These are phyloP conservation scores for Botrytis medusae DNA, from an alignment of 2,329 filamentous ascomycete species.

Conservation along the genomic window DNA sequence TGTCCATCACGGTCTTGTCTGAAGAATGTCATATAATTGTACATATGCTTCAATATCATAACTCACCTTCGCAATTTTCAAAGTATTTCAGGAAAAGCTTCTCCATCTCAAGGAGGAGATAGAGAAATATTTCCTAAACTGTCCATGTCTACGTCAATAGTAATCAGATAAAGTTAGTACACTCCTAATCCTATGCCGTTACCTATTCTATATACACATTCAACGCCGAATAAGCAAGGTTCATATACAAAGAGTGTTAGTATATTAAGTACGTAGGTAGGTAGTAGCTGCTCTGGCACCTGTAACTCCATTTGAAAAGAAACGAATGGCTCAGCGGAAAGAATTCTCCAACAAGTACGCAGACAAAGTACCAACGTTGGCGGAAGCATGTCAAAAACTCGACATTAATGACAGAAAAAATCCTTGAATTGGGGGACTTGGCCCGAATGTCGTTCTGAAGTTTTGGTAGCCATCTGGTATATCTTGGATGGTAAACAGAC, in stretches of 20 bases:
- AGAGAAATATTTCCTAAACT: no score
- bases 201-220: no score
- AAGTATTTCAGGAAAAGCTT: no score
- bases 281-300: background rate
- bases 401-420: background rate
- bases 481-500: background rate
- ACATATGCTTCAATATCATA: background rate
- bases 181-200: no score
- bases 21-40: background rate
- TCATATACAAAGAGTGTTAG: no score
- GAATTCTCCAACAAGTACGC: fast-evolving
- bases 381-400: background rate
- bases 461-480: background rate
- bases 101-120: no score
- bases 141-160: no score
- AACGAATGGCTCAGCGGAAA: background rate
- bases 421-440: fast-evolving
- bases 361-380: background rate
- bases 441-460: no score
- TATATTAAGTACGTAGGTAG: no score
- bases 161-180: no score
- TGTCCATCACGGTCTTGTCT: background rate
- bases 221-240: no score
- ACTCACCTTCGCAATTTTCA: background rate
- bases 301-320: background rate